A percentile compares a stretch with the other conserved stretches of the same genome.
Evolutionary conservation across 768 basidiomycete genomes (phyloP).

Genomic region (Plicaturopsis crispa): DNA sequence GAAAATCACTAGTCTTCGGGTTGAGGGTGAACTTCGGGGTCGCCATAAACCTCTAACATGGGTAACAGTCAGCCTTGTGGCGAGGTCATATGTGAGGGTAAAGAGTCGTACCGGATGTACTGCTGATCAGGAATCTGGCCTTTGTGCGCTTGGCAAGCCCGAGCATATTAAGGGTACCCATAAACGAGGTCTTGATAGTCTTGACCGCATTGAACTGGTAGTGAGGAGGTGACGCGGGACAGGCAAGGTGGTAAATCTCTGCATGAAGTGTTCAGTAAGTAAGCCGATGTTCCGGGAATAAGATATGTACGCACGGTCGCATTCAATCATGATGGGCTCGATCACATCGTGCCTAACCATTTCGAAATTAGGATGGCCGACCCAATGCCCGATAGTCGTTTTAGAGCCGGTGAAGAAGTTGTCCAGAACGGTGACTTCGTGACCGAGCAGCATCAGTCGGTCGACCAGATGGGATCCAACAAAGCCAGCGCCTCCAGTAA

Average conservation of each 20-base stretch:
- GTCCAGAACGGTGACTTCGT: conserved; percentile 95
- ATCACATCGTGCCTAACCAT: conserved; percentile 96
- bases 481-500: conserved; percentile 98
- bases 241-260: conserved; percentile 99
- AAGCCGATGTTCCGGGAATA: conserved; percentile 4
- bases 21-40: conserved; percentile 97
- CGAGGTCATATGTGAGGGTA: conserved; percentile 3
- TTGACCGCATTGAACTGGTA: conserved; percentile 98
- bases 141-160: conserved; percentile 96
- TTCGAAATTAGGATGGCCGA: conserved; percentile 98
- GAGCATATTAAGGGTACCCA: conserved; percentile 98
- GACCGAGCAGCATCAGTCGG: conserved; percentile 94
- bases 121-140: conserved; percentile 92
- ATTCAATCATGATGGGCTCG: conserved; percentile 97
- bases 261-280: conserved; percentile 11
- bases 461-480: conserved; percentile 98
- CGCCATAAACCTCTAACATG: conserved; percentile 84
- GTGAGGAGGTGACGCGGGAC: conserved; percentile 94
- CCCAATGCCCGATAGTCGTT: conserved; percentile 94
- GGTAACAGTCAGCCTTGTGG: conserved; percentile 6
- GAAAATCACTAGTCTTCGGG: conserved; percentile 81
- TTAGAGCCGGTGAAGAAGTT: conserved; percentile 99
- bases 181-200: conserved; percentile 97
- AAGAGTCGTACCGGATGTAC: conserved; percentile 72
- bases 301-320: conserved; percentile 66